phyloP scores from a whole-genome alignment of 2,329 filamentous ascomycete species.

The Beauveria varroae region DNA sequence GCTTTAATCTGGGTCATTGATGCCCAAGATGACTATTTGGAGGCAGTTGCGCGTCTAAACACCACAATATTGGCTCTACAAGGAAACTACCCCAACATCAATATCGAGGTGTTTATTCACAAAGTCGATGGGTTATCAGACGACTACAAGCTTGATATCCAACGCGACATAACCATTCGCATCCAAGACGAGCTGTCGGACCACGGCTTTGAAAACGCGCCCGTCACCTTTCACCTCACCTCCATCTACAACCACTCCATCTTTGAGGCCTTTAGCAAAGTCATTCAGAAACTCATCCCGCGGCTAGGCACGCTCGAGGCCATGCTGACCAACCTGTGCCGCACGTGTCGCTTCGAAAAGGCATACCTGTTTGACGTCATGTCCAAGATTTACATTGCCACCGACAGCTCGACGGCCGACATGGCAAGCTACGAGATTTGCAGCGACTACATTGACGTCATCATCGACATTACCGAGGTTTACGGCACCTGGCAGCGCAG shows the following conservation, averaged over 20 bases:
- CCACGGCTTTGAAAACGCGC: slow-evolving; percentile 85
- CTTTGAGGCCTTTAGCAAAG: slow-evolving; percentile 96
- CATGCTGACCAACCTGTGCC: slow-evolving; percentile 87
- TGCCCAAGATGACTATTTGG: slow-evolving; percentile 94
- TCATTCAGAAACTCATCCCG: slow-evolving; percentile 95
- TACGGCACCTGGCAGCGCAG: slow-evolving; percentile 69
- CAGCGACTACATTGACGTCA: slow-evolving; percentile 96
- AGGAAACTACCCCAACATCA: slow-evolving; percentile 83
- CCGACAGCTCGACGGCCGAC: slow-evolving; percentile 85
- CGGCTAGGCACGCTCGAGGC: slow-evolving; percentile 88
- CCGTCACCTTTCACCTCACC: slow-evolving; percentile 90
- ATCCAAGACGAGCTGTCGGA: slow-evolving; percentile 96
- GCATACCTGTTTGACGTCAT: slow-evolving; percentile 96
- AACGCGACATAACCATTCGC: slow-evolving; percentile 91
- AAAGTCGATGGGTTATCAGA: slow-evolving; percentile 97
- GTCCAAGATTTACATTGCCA: slow-evolving; percentile 98
- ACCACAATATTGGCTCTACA: slow-evolving; percentile 84
- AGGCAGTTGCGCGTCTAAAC: slow-evolving; percentile 81
- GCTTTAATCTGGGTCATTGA: slow-evolving; percentile 98
- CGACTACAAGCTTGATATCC: slow-evolving; percentile 92
- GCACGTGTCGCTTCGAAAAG: slow-evolving; percentile 92
- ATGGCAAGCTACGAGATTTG: slow-evolving; percentile 97
- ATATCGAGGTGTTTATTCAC: slow-evolving; percentile 98
- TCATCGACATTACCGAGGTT: slow-evolving; percentile 92
- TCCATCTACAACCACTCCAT: slow-evolving; percentile 98